Conservation (phyloP, 2,329 filamentous ascomycete species). For the Neofusicoccum ribis region DNA sequence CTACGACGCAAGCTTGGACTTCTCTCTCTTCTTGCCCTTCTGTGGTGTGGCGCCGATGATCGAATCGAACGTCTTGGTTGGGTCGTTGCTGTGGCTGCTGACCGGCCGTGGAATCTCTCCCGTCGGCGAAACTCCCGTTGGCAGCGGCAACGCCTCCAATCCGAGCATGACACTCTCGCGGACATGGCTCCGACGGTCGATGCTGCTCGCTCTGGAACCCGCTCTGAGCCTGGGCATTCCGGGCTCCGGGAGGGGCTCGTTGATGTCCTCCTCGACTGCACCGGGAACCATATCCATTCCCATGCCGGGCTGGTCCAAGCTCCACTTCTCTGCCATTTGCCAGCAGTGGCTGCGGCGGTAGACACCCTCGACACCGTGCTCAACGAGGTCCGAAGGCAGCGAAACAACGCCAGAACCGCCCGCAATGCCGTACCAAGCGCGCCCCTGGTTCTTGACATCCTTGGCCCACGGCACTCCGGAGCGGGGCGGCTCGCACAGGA, state of each 20-base stretch:
- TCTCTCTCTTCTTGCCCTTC: constrained; percentile 17
- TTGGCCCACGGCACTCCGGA: constrained; percentile 73
- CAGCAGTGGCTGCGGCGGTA: constrained; percentile 71
- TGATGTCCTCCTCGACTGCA: constrained; percentile 36
- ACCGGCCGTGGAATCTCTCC: constrained; percentile 28
- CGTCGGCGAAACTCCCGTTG: constrained; percentile 42
- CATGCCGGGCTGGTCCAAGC: constrained; percentile 39
- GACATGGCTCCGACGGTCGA: constrained; percentile 1
- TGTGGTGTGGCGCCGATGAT: constrained; percentile 30
- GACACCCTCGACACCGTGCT: constrained; percentile 66
- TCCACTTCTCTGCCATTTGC: constrained; percentile 64
- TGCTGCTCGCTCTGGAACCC: constrained; percentile 14
- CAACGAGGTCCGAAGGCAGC: constrained; percentile 63
- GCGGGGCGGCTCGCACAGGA: constrained; percentile 73
- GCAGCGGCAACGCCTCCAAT: constrained; percentile 49
- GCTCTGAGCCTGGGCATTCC: constrained; percentile 6
- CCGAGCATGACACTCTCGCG: constrained; percentile 47
- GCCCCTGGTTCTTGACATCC: constrained; percentile 56
- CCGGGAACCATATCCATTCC: constrained; percentile 28
- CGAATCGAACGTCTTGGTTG: constrained; percentile 51
- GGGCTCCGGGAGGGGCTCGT: constrained; percentile 34
- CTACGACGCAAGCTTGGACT: constrained; percentile 16
- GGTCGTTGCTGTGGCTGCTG: constrained; percentile 35
- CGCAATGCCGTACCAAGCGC: constrained; percentile 74
- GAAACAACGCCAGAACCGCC: constrained; percentile 64